Evolutionary conservation across 2,329 filamentous ascomycete species (phyloP).

Genomic region (Penicillium sp.): DNA sequence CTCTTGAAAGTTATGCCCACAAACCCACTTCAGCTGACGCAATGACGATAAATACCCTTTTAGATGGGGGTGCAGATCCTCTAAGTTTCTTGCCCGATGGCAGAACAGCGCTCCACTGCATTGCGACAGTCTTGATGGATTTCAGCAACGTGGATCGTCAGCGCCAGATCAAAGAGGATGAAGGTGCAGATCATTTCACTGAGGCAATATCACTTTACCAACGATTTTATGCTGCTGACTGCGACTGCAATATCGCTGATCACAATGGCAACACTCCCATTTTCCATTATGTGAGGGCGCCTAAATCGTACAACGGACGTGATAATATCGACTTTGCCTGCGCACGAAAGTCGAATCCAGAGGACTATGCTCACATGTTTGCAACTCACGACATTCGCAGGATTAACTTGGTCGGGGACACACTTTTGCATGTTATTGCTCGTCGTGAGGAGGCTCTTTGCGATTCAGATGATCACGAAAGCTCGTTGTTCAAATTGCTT

Average conservation of each 20-base stretch:
- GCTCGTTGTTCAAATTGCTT: background rate
- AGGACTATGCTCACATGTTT: background rate
- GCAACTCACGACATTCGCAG: background rate
- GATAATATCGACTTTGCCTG: background rate
- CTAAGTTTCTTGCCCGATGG: background rate
- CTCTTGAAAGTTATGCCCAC: background rate
- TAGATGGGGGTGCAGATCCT: background rate
- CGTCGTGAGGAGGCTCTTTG: background rate
- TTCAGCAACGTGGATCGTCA: background rate
- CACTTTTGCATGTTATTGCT: background rate
- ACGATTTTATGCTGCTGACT: background rate
- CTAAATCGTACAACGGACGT: background rate
- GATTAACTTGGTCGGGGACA: background rate
- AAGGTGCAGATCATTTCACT: background rate
- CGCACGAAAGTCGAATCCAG: background rate
- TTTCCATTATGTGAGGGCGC: background rate
- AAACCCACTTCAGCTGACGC: background rate
- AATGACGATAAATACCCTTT: background rate
- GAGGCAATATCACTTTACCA: background rate
- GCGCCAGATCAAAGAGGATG: background rate
- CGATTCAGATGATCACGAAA: background rate
- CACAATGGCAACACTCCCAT: background rate
- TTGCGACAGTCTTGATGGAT: background rate
- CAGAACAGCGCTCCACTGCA: background rate
- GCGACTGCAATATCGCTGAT: background rate